Base-by-base conservation (phyloP, 371 early-diverging fungal species). In the Haplosporangium sp. region DNA sequence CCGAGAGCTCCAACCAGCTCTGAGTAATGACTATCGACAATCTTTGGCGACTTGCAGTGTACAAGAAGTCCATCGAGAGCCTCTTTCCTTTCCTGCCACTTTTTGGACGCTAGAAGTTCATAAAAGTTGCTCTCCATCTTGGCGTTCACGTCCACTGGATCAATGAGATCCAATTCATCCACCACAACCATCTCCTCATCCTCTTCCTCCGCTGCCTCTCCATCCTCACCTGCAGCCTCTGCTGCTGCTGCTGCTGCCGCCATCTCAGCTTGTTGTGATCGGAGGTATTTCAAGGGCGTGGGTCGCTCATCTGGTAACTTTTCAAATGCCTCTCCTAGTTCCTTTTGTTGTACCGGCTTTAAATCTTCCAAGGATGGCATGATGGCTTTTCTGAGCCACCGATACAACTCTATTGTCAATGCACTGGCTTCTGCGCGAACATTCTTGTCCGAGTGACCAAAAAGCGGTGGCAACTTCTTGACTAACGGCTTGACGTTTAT, bases 1-100 rank as follows among this genome's bases (percentile, higher is more conserved):
- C 91, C 92, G 11, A 99, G 85, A 7, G 89, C 88, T n/a, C 85
- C 86, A 37, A 96, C 84, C 6, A 98, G 84, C 62, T 97, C 96
- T 29, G 89, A 83, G 45, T 92, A 93, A 65, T 88, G 80, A 55
- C 84, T 91, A 56, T 95, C 95, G 40, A 89, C 86, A 47, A 97
- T 86, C 58, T 92, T 93, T 3, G 94, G 93, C 5, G 90, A 83
- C 62, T 94, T 92, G 45, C 94, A 83, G 14, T 93, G 64, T 43
- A 74, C 86, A 9, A 92, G 59, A 23, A 99, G 75, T 10, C 81
- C 87, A 55, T 96, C 95, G 47, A 98, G 77, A 0, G 92, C 95
- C 63, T 97, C 98, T 77, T 95, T 95, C 74, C 98, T 87, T 73
- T 98, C 98, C 74, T 96, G 91, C 99, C 99, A 99, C 68, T 97